A percentile compares a stretch with the other conserved stretches of the same genome.
Conservation (phyloP, 352 stramenopile genomes). For the Globisporangium abappressorium region DNA sequence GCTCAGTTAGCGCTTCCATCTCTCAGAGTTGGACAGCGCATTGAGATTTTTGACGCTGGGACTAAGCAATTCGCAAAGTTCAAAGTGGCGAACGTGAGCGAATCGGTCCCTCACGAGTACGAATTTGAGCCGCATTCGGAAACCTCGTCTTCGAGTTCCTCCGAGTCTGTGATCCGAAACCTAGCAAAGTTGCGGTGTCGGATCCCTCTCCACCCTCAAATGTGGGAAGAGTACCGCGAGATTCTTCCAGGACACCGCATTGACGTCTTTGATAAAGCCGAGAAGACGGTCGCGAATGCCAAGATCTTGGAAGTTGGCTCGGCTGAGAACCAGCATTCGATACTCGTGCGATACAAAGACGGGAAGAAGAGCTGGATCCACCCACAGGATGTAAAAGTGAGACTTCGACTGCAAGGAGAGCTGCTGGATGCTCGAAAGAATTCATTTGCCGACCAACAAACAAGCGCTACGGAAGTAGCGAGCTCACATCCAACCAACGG, state of each 20-base stretch:
- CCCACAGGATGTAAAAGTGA: conserved; percentile 24
- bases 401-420: conserved; percentile 25
- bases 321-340: background rate
- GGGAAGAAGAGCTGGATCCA: conserved; percentile 27
- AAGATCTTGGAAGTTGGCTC: conserved; percentile 22
- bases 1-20: conserved; percentile 9
- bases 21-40: conserved; percentile 21
- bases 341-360: conserved; percentile 32
- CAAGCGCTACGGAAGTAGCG: background rate
- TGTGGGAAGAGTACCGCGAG: conserved; percentile 23
- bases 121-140: conserved; percentile 22
- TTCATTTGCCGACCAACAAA: background rate
- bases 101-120: conserved; percentile 23
- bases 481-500: too few relatives aligned
- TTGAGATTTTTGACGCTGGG: conserved; percentile 29
- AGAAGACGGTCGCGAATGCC: conserved; percentile 21
- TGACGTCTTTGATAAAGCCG: conserved; percentile 25
- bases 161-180: conserved; percentile 4
- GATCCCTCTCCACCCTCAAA: conserved; percentile 21
- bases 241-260: conserved; percentile 25
- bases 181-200: conserved; percentile 24
- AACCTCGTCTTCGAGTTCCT: background rate
- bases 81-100: conserved; percentile 18
- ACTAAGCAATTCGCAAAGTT: conserved; percentile 32
- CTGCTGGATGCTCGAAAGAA: background rate